A percentile compares a stretch with the other conserved stretches of the same genome.
These are phyloP conservation scores for Cucurbitaria berberidis DNA, from an alignment of 2,329 filamentous ascomycete genomes.

Conservation along the genomic window DNA sequence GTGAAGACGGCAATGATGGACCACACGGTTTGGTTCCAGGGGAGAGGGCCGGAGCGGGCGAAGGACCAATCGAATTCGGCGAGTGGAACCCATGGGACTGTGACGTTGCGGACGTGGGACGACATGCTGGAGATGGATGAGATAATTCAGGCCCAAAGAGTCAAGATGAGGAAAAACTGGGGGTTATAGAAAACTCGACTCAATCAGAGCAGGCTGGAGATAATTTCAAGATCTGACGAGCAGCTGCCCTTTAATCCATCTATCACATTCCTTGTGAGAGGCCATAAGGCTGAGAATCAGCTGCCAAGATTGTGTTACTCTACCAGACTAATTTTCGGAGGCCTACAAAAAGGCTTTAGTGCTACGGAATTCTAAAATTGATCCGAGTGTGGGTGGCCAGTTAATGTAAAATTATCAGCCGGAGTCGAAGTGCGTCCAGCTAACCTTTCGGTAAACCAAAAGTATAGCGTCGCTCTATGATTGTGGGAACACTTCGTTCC, in stretches of 20 bases:
- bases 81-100: neutral
- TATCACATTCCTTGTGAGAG: neutral
- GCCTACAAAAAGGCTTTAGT: neutral
- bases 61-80: neutral
- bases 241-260: neutral
- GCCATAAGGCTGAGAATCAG: neutral
- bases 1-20: slow-evolving; percentile 13
- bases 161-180: neutral
- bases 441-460: neutral
- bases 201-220: neutral
- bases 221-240: neutral
- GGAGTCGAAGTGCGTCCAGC: neutral
- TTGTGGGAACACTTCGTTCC: neutral
- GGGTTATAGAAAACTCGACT: neutral
- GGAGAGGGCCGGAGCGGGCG: neutral
- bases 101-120: neutral
- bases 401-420: neutral
- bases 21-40: neutral
- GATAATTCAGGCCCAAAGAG: neutral
- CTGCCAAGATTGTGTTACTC: neutral
- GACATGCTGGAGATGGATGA: neutral
- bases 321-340: neutral
- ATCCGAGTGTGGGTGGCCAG: neutral
- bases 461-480: neutral
- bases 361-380: neutral